Conservation (phyloP, 2,329 filamentous ascomycete genomes). For the Talaromyces sp. region DNA sequence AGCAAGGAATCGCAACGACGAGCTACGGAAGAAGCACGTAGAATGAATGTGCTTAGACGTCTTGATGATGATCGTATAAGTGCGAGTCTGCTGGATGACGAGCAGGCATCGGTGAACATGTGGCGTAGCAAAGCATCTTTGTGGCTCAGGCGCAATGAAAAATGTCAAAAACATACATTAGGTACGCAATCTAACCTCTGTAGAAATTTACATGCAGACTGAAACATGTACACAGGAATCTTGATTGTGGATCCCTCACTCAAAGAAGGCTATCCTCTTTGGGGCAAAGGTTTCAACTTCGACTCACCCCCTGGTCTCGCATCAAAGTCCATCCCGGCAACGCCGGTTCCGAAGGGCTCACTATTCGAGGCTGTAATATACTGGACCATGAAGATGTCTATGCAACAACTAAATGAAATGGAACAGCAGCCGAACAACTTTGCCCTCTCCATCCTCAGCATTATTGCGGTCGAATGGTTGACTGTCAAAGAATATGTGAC, state of each 20-base stretch:
- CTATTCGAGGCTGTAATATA: background rate
- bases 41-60: constrained; percentile 3
- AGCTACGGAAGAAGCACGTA: constrained; percentile 2
- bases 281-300: background rate
- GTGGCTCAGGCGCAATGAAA: background rate
- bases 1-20: background rate
- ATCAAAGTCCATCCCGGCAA: background rate
- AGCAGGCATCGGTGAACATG: constrained; percentile 5
- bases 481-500: constrained; percentile 7
- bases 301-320: background rate
- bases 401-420: background rate
- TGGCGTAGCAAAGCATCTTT: constrained; percentile 3
- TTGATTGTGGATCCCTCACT: constrained; percentile 2
- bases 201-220: background rate
- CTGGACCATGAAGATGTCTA: background rate
- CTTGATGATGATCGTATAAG: constrained; percentile 10
- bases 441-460: background rate
- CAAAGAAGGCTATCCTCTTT: constrained; percentile 6
- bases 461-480: constrained; percentile 1
- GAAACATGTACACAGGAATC: background rate
- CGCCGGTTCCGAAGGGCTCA: background rate
- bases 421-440: background rate
- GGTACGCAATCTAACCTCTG: background rate
- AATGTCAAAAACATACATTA: background rate
- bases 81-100: background rate